phyloP scores from a whole-genome alignment of 306 rosid genomes.

The Carpinus viminea region DNA sequence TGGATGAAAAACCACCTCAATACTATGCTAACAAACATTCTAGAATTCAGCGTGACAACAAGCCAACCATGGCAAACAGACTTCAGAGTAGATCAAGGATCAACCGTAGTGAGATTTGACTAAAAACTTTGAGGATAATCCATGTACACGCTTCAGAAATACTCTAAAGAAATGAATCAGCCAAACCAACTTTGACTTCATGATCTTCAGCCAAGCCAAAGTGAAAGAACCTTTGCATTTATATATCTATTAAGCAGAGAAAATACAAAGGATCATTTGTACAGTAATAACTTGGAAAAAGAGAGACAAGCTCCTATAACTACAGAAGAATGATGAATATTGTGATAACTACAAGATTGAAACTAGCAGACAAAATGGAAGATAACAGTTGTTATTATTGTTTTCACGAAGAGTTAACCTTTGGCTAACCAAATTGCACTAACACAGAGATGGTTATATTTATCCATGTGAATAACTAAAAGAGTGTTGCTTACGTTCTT shows the following conservation, averaged over 20 bases:
- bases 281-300: not conserved
- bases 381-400: not conserved
- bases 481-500: conserved; percentile 57
- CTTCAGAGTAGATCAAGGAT: not conserved
- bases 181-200: not conserved
- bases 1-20: not conserved
- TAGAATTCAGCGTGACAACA: not conserved
- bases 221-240: not conserved
- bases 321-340: not conserved
- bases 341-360: not conserved
- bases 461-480: conserved; percentile 10
- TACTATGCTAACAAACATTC: not conserved
- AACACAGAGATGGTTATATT: not conserved
- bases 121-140: not conserved
- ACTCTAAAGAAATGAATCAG: not conserved
- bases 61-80: not conserved
- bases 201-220: conserved; percentile 10
- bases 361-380: not conserved
- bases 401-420: not conserved
- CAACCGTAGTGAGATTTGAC: not conserved
- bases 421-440: not conserved
- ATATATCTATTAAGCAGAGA: not conserved
- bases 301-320: not conserved
- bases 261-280: not conserved
- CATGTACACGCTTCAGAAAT: not conserved